phyloP scores from a whole-genome alignment of 805 yeast species.

The Candida namnaoensis region DNA sequence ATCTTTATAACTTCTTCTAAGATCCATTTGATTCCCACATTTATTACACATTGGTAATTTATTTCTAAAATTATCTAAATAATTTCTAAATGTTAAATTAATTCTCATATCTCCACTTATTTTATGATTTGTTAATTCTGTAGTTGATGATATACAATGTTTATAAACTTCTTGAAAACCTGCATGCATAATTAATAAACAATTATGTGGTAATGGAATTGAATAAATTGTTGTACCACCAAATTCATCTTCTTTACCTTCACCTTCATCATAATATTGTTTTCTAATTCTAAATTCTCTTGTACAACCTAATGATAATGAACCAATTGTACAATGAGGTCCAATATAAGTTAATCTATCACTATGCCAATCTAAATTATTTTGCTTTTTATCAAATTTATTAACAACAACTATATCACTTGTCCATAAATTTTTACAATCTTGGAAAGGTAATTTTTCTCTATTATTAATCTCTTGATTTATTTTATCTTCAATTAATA shows the following conservation, averaged over 20 bases:
- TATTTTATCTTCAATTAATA: slow-evolving; percentile 30
- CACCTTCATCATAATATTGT: slow-evolving; percentile 23
- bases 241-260: slow-evolving; percentile 10
- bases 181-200: slow-evolving; percentile 64
- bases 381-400: slow-evolving; percentile 37
- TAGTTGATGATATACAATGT: slow-evolving; percentile 49
- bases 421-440: slow-evolving; percentile 30
- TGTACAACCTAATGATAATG: slow-evolving; percentile 61
- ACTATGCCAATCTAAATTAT: slow-evolving; percentile 66
- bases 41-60: slow-evolving; percentile 34
- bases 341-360: slow-evolving; percentile 69
- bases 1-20: slow-evolving; percentile 46
- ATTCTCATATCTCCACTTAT: slow-evolving; percentile 43
- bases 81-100: slow-evolving; percentile 59
- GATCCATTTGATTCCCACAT: slow-evolving; percentile 33
- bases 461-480: slow-evolving; percentile 24
- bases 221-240: slow-evolving; percentile 28
- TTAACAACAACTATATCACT: slow-evolving; percentile 50
- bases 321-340: slow-evolving; percentile 60
- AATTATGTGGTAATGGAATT: slow-evolving; percentile 62
- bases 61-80: slow-evolving; percentile 26
- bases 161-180: slow-evolving; percentile 73
- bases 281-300: slow-evolving; percentile 56
- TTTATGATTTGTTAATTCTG: slow-evolving; percentile 34
- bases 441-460: slow-evolving; percentile 28